These are phyloP conservation scores for Pythium aristosporum DNA, from an alignment of 352 stramenopile species.

Conservation along the genomic window DNA sequence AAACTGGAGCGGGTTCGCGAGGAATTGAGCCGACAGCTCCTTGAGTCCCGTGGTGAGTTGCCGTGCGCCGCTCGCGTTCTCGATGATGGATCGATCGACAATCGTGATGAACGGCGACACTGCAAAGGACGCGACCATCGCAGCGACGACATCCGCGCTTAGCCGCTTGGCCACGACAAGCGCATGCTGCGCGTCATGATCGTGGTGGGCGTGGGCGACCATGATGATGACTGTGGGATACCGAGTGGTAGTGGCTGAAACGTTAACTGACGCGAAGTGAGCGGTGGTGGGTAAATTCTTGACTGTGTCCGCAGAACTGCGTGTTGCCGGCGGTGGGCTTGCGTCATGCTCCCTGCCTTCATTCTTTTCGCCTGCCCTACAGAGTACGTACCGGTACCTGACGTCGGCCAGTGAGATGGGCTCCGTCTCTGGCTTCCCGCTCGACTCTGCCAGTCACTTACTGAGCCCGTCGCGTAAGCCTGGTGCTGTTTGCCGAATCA, in stretches of 20 bases:
- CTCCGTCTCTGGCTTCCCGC: slow-evolving; percentile 2
- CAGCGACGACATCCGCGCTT: slow-evolving; percentile 55
- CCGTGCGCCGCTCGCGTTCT: slow-evolving; percentile 81
- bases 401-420: slow-evolving; percentile 16
- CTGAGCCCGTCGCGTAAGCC: slow-evolving; percentile 5
- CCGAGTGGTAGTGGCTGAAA: neutral
- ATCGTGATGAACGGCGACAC: slow-evolving; percentile 89
- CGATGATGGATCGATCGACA: slow-evolving; percentile 88
- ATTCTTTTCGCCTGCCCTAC: neutral
- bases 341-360: slow-evolving; percentile 5
- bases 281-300: neutral
- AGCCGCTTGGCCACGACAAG: slow-evolving; percentile 53
- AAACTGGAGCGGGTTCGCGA: slow-evolving; percentile 76
- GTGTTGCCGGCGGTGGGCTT: slow-evolving; percentile 14
- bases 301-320: neutral
- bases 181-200: slow-evolving; percentile 6
- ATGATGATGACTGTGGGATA: slow-evolving; percentile 8
- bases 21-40: slow-evolving; percentile 56
- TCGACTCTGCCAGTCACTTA: slow-evolving; percentile 1
- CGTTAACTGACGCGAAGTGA: neutral
- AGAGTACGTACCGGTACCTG: neutral
- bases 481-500: slow-evolving; percentile 23
- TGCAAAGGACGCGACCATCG: slow-evolving; percentile 61
- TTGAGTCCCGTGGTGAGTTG: slow-evolving; percentile 62
- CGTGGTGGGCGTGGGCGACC: slow-evolving; percentile 22